A percentile compares a stretch with the other conserved stretches of the same genome.
Conservation (phyloP, 202 grass and related monocot genomes). For the Cymbopogon flexuosus region DNA sequence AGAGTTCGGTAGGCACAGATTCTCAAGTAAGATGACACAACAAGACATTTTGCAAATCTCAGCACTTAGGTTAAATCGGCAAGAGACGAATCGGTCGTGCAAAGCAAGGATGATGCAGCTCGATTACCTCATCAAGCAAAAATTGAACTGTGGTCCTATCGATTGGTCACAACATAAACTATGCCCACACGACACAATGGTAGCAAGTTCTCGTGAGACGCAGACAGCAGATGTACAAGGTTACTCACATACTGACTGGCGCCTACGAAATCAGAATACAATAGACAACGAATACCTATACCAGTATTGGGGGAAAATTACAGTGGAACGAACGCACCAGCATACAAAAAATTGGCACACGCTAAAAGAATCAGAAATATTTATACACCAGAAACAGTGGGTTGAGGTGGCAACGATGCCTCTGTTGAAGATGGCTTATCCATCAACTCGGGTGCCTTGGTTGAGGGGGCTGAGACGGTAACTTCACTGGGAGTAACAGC, state of each 20-base stretch:
- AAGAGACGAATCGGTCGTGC: background rate
- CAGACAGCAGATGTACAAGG: conserved; percentile 43
- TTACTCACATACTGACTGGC: conserved; percentile 46
- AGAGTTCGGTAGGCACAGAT: background rate
- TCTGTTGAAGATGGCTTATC: conserved; percentile 38
- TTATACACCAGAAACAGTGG: conserved; percentile 36
- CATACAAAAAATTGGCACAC: conserved; percentile 41
- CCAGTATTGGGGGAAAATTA: conserved; percentile 29
- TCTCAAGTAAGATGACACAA: background rate
- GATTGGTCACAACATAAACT: conserved; percentile 23
- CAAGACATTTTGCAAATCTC: background rate
- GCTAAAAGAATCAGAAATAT: conserved; percentile 34
- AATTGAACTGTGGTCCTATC: background rate
- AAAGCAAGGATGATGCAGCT: background rate
- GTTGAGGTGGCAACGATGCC: background rate
- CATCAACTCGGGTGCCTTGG: conserved; percentile 4
- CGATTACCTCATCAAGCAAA: background rate
- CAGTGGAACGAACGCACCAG: conserved; percentile 16
- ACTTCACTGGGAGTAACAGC: conserved; percentile 16
- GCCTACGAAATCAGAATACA: background rate
- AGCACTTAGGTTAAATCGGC: background rate
- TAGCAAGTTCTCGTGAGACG: conserved; percentile 3
- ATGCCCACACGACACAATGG: conserved; percentile 1
- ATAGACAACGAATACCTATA: conserved; percentile 26
- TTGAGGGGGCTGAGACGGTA: conserved; percentile 6